A percentile compares a stretch with the other conserved stretches of the same genome.
phyloP scores from a whole-genome alignment of 257 asterid genomes.

The Lycium ferocissimum region DNA sequence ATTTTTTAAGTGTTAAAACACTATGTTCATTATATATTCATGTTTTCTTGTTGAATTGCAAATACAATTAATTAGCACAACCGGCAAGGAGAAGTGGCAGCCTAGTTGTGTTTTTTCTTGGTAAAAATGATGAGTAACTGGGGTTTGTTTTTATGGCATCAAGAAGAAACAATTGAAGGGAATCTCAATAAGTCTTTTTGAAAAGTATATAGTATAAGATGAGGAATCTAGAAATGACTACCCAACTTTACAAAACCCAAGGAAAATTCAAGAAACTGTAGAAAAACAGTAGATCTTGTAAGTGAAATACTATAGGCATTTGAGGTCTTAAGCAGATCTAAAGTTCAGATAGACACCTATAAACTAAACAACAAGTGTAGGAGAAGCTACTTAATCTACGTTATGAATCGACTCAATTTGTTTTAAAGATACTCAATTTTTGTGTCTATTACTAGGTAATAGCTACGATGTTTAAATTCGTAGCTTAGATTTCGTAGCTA shows the following conservation, averaged over 20 bases:
- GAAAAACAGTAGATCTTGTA: constrained; percentile 43
- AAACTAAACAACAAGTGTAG: too few species aligned
- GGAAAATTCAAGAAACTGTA: constrained; percentile 36
- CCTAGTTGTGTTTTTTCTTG: constrained; percentile 4
- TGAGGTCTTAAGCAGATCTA: constrained; percentile 38
- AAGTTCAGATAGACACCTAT: constrained; percentile 13
- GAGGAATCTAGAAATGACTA: constrained; percentile 66
- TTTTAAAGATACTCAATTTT: too few species aligned
- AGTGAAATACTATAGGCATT: constrained; percentile 32
- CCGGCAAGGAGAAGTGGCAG: constrained; percentile 27
- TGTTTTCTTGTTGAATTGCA: too few species aligned
- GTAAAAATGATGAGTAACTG: background rate
- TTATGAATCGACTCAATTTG: too few species aligned
- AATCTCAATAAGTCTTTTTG: constrained; percentile 57
- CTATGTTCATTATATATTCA: too few species aligned
- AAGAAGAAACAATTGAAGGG: constrained; percentile 41
- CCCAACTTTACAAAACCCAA: constrained; percentile 59
- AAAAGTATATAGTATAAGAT: constrained; percentile 44
- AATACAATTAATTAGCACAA: background rate
- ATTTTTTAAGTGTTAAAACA: too few species aligned
- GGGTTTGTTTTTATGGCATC: constrained; percentile 33
- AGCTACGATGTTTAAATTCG: too few species aligned
- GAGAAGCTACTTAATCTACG: too few species aligned
- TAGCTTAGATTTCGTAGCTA: too few species aligned
- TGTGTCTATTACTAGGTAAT: too few species aligned